Evolutionary conservation across 768 basidiomycete genomes (phyloP), one percentile per base, ranked within the genome.

Genomic region (Leccinum rimulosum): DNA sequence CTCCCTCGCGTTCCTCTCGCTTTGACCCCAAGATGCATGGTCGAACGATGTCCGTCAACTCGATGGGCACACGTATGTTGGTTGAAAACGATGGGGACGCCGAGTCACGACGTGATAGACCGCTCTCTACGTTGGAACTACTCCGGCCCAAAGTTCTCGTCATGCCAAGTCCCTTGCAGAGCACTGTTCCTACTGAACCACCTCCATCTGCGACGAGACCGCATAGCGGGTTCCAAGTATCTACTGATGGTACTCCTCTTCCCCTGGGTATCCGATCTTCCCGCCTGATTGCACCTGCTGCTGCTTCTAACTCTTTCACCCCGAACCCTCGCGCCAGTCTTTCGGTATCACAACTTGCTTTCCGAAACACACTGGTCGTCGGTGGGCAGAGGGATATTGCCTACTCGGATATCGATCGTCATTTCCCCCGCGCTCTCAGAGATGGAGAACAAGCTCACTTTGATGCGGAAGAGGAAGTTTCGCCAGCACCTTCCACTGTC

Each of bases 91-190:
- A 84, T 57, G 78, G 35, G 17, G 72, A 73, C 50, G 52, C 53
- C 52, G 72, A 75, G 51, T 67, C 63, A 2, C 64, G 63, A 65
- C 55, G 78, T 76, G 82, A 86, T 47, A 82, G 85, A 38, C 84
- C 80, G 19, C 86, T 84, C 66, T 92, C 91, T 10, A 88, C 89
- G 12, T 64, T 88, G 57, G 91, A 94, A 33, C 77, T 96, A 48
- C 79, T 96, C 64, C 82, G 94, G 22, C 95, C 95, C 1, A 94
- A 94, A 71, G 81, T 94, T n/a, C 85, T 97, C 49, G 85, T 97
- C 61, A 96, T 97, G 95, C 95, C 95, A 10, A 89, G 88, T 61
- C 91, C 93, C 2, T 76, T 96, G 38, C 90, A 95, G 65, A 75
- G 79, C 53, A 66, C 73, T 17, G 67, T 76, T 17, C 65, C 72